Evolutionary conservation across 164 flowering plant genomes (phyloP), one percentile per base, ranked within the genome.

Genomic region (Chimonanthus salicifolius): DNA sequence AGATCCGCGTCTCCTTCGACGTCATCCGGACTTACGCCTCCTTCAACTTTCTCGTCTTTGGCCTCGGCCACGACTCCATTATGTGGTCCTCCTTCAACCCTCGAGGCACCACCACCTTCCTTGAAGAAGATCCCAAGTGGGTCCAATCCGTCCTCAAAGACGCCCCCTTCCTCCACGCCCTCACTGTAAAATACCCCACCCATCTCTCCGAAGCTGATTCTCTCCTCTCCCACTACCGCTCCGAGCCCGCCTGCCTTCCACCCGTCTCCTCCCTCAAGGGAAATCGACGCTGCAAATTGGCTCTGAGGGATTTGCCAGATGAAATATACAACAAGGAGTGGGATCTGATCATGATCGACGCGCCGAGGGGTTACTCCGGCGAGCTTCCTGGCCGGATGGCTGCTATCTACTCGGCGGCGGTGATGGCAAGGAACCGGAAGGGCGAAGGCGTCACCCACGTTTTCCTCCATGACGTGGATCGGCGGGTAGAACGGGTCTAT

Each of bases 341-440:
- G 97, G 98, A 94, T 76, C 13, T 90, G 76, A 91, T 91, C 49
- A 89, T 93, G 97, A 78, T 93, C 49, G 98, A 91, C 69, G 98
- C 90, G 43, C 98, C 98, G 10, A 79, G 83, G 16, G 98, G 97
- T 5, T 91, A 83, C 49, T 62, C 54, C 47, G 48, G 69, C 33
- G 68, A 72, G 64, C n/a, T 65, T 5, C 97, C 97, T 5, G 97
- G 97, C 44, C 76, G 97, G 74, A 92, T 90, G 97, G 88, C 75
- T 4, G 90, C 92, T 46, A 89, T 92, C 1, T 94, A 71, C 75
- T 75, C 92, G 21, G 92, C 90, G 2, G 97, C 88, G 21, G 90
- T 90, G 73, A 88, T 93, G 94, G 94, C 97, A 6, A 77, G 88
- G 62, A 79, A 74, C 20, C 79, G 97, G 75, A 78, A 45, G 62